Percentiles rank a stretch among this genome's conserved stretches.
phyloP scores from a whole-genome alignment of 306 rosid species.

The Datisca glomerata region DNA sequence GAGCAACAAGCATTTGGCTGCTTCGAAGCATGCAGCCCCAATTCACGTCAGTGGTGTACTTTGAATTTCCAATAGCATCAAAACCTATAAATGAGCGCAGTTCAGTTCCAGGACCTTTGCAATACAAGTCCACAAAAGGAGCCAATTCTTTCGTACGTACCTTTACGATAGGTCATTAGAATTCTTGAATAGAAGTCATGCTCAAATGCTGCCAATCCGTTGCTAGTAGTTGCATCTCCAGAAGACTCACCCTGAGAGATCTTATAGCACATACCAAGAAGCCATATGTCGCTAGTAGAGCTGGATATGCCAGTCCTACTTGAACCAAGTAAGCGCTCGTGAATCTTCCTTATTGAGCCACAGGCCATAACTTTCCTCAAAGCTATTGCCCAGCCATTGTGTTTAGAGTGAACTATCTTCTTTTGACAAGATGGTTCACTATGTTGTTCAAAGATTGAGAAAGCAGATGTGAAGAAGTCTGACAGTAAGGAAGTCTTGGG shows the following conservation, averaged over 20 bases:
- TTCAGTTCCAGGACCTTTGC: conserved; percentile 6
- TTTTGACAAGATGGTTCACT: conserved; percentile 56
- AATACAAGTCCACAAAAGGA: conserved; percentile 10
- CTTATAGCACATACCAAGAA: conserved; percentile 73
- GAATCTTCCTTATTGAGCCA: conserved; percentile 83
- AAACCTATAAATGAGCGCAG: conserved; percentile 40
- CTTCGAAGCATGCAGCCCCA: conserved; percentile 99
- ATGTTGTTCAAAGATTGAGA: conserved; percentile 58
- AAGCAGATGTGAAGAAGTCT: conserved; percentile 63
- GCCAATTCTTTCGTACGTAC: conserved; percentile 23
- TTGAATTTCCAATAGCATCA: conserved; percentile 63
- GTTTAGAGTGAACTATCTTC: conserved; percentile 51
- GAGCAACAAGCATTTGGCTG: conserved; percentile 98
- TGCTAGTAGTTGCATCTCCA: conserved; percentile 30
- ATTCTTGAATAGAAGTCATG: conserved; percentile 75
- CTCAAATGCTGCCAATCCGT: conserved; percentile 44
- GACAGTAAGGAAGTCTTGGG: conserved; percentile 68
- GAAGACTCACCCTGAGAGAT: conserved; percentile 41
- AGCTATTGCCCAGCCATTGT: conserved; percentile 66
- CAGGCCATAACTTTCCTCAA: conserved; percentile 55
- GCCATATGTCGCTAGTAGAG: conserved; percentile 87
- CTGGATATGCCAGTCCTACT: conserved; percentile 49
- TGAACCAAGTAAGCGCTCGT: conserved; percentile 70
- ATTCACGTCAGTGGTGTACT: conserved; percentile 76
- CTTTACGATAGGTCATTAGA: conserved; percentile 85